Conservation (phyloP, 169 alveolate genomes). For the Plasmodium blacklocki region DNA sequence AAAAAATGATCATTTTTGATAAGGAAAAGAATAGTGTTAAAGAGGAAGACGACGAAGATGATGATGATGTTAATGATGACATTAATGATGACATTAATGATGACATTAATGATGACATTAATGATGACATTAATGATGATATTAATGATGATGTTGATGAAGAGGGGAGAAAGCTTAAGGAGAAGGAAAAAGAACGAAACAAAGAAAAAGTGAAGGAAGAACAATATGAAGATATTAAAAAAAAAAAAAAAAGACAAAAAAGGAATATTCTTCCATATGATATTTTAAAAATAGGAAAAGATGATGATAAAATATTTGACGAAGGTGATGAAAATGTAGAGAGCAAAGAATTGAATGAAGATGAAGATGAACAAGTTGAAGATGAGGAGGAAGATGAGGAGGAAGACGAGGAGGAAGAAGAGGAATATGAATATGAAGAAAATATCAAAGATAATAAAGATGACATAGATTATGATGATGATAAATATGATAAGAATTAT, state of each 20-base stretch:
- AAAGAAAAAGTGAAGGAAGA: constrained; percentile 11
- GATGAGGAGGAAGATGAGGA: constrained; percentile 29
- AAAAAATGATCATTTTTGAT: constrained; percentile 69
- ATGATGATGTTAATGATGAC: neutral
- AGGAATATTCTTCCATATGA: neutral
- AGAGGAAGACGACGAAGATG: constrained; percentile 58
- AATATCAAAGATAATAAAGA: neutral
- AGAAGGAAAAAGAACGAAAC: constrained; percentile 8
- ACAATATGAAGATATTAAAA: constrained; percentile 5
- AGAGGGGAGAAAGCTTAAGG: neutral
- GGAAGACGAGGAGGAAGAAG: neutral
- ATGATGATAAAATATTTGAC: constrained; percentile 57
- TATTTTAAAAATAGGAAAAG: constrained; percentile 25
- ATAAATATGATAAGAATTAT: neutral
- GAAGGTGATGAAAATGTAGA: constrained; percentile 45
- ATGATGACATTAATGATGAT: neutral
- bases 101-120: neutral
- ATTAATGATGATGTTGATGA: neutral
- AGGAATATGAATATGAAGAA: neutral
- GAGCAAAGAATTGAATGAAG: constrained; percentile 14
- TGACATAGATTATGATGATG: neutral
- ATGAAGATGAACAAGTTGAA: constrained; percentile 17
- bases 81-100: constrained; percentile 4
- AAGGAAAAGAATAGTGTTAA: constrained; percentile 14
- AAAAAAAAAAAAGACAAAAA: constrained; percentile 37